Evolutionary conservation across 163 green algal species (phyloP), one percentile per base, ranked within the genome.

Genomic region (Prototheca stagnorum): DNA sequence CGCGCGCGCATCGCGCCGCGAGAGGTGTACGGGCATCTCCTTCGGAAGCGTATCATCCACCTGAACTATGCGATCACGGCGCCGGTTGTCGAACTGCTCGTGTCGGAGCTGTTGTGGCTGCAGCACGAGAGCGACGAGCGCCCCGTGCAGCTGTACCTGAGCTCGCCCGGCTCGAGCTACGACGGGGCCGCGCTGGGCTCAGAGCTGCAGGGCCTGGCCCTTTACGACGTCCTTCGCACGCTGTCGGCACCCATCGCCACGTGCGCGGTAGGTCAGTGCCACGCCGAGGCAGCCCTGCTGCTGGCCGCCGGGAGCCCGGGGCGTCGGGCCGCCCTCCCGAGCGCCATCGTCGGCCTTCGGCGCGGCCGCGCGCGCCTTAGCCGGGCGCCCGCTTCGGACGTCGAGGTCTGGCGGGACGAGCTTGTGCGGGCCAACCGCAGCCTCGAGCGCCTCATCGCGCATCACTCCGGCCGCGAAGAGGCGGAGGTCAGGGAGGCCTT

Each of bases 141-240:
- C 4, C 89, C 89, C n/a, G 87, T 99, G 42, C 93, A 88, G 64
- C 85, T 99, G 69, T 99, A 99, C 77, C 96, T 99, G 72, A 99
- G 97, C 74, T 95, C 82, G 21, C 94, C 88, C 4, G 90, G 84
- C 37, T 93, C 25, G 70, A 77, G 51, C 82, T 88, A 47, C 40
- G 22, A 5, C 36, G 12, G 5, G 15, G 5, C 36, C 36, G 20
- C 15, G 16, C 80, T 93, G 17, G 89, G 86, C 3, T 95, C 95
- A 47, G 89, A 99, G 72, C 70, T 82, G 19, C 88, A 97, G 59
- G 88, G 87, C 0, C 91, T 99, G 60, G 86, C 90, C 26, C 93
- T 99, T 59, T 96, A 96, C 61, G 79, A 93, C 72, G 94, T 86
- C 21, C 93, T 99, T 80, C 67, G 67, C 31, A 93, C 86, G 41